Conservation (phyloP, 2,329 filamentous ascomycete genomes). For the Fusarium burgessii region DNA sequence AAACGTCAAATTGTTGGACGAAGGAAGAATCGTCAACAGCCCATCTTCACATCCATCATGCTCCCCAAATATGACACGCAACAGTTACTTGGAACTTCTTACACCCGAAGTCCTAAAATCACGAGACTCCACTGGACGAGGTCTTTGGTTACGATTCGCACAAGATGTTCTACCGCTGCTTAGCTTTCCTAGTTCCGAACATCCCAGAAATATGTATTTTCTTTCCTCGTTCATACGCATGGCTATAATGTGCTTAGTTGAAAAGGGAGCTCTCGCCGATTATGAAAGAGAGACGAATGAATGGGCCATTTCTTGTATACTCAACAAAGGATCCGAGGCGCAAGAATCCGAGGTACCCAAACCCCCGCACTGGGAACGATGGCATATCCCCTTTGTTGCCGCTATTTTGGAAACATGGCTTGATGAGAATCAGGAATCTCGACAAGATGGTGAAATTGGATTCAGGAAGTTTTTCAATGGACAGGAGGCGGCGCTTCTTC, state of each 20-base stretch:
- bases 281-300: constrained; percentile 31
- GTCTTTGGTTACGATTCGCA: constrained; percentile 48
- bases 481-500: constrained; percentile 18
- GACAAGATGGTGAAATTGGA: neutral
- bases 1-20: constrained; percentile 34
- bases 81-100: constrained; percentile 38
- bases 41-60: constrained; percentile 45
- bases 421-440: neutral
- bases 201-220: constrained; percentile 25
- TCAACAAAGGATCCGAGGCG: neutral
- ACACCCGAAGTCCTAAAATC: constrained; percentile 42
- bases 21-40: neutral
- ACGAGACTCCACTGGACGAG: constrained; percentile 27
- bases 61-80: constrained; percentile 20
- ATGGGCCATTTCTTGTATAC: constrained; percentile 34
- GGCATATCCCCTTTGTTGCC: constrained; percentile 30
- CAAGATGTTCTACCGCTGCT: constrained; percentile 29
- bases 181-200: neutral
- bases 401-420: constrained; percentile 6
- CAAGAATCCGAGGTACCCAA: neutral
- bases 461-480: constrained; percentile 9
- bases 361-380: constrained; percentile 15
- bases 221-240: constrained; percentile 25
- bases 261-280: constrained; percentile 26
- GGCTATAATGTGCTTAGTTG: constrained; percentile 29